Conservation (phyloP, 75 land plant species). For the Cunninghamia lanceolata region DNA sequence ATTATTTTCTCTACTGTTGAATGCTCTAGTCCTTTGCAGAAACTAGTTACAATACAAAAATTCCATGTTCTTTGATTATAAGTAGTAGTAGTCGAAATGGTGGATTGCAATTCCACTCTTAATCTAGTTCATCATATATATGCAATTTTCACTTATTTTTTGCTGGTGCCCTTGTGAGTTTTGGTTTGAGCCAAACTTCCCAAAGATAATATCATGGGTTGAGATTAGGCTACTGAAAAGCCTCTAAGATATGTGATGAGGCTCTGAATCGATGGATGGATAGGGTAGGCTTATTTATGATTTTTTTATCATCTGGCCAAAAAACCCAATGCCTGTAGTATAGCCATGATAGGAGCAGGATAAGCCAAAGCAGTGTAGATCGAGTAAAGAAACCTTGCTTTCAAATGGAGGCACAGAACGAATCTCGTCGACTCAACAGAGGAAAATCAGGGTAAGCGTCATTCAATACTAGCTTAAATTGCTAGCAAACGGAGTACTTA, state of each 20-base stretch:
- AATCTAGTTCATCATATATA: neutral
- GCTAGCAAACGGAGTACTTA: no score
- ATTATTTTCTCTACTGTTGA: neutral
- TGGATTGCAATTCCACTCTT: neutral
- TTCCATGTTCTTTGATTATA: neutral
- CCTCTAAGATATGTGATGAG: neutral
- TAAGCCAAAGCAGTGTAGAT: neutral
- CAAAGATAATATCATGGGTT: neutral
- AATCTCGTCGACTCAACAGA: neutral
- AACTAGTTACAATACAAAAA: neutral
- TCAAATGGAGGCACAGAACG: neutral
- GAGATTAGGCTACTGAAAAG: neutral
- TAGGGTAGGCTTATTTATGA: neutral
- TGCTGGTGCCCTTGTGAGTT: neutral
- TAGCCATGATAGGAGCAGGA: neutral
- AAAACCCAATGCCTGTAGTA: neutral
- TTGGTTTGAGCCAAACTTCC: neutral
- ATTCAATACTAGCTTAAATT: neutral
- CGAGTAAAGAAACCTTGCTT: neutral
- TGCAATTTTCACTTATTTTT: neutral
- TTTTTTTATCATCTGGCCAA: neutral
- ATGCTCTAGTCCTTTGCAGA: neutral
- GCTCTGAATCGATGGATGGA: neutral
- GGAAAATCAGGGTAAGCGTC: conserved; percentile 2
- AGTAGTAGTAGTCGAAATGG: neutral